phyloP scores from a whole-genome alignment of 208 protist species.

The Blechomonas ayalai region DNA sequence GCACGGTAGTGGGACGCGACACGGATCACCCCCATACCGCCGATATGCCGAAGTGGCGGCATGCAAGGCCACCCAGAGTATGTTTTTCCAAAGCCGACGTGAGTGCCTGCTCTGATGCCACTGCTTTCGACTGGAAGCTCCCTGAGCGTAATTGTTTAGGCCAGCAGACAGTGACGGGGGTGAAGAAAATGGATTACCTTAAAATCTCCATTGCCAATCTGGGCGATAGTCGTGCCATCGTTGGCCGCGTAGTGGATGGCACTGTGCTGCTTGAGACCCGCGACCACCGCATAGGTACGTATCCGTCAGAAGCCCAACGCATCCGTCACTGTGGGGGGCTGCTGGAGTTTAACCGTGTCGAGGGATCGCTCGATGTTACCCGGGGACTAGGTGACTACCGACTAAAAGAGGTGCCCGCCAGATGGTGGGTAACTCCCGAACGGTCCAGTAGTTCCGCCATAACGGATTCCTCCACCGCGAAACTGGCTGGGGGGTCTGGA shows the following conservation, averaged over 20 bases:
- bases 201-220: constrained; percentile 58
- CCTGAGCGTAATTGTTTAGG: no score
- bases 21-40: no score
- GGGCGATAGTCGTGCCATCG: constrained; percentile 63
- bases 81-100: no score
- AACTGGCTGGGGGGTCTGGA: not conserved
- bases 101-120: no score
- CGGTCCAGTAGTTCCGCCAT: not conserved
- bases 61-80: no score
- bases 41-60: no score
- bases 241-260: constrained; percentile 25
- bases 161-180: not conserved
- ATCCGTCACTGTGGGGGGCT: constrained; percentile 28
- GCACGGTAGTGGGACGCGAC: no score
- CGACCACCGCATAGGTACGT: constrained; percentile 45
- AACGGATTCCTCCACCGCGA: not conserved
- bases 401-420: constrained; percentile 31
- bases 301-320: constrained; percentile 24
- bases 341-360: constrained; percentile 41
- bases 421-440: constrained; percentile 22
- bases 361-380: constrained; percentile 61
- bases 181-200: constrained; percentile 10
- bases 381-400: constrained; percentile 58
- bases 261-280: constrained; percentile 32
- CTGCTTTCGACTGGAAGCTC: no score